phyloP scores from a whole-genome alignment of 1,139 yeast genomes.

The Protomyces lactucae-debilis region DNA sequence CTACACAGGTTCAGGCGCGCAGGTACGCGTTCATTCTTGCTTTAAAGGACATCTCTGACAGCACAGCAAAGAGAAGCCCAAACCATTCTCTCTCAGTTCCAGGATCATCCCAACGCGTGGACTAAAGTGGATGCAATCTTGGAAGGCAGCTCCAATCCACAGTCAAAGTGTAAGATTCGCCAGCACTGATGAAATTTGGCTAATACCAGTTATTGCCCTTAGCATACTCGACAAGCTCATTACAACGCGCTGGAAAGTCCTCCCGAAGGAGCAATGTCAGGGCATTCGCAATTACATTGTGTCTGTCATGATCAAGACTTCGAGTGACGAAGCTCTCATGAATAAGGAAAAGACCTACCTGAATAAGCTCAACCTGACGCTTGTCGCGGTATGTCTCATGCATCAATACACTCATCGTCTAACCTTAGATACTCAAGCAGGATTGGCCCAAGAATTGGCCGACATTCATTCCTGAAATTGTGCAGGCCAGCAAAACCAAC shows the following conservation, averaged over 20 bases:
- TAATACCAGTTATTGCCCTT: constrained; percentile 56
- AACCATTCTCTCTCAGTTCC: constrained; percentile 74
- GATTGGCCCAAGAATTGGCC: constrained; percentile 99
- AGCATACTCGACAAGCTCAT: constrained; percentile 85
- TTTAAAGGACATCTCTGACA: constrained; percentile 21
- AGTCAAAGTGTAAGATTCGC: constrained; percentile 57
- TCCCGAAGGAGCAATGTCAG: constrained; percentile 70
- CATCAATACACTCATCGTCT: neutral
- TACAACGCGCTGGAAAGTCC: constrained; percentile 86
- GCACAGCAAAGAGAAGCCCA: constrained; percentile 69
- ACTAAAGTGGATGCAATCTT: constrained; percentile 84
- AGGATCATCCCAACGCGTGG: constrained; percentile 96
- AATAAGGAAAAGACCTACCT: constrained; percentile 73
- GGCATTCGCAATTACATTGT: constrained; percentile 93
- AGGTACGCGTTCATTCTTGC: constrained; percentile 34
- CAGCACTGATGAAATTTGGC: constrained; percentile 1
- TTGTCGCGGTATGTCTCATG: constrained; percentile 47
- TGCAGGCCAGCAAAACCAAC: constrained; percentile 74
- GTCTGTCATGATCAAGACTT: constrained; percentile 85
- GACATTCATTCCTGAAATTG: constrained; percentile 88
- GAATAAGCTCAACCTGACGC: constrained; percentile 86
- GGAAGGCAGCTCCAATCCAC: constrained; percentile 71
- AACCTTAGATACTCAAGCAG: constrained; percentile 73
- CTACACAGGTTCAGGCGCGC: constrained; percentile 62
- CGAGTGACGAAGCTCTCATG: constrained; percentile 78